Evolutionary conservation across 1,139 yeast species (phyloP), one percentile per base, ranked within the genome.

Genomic region (Candida frijolesensis): DNA sequence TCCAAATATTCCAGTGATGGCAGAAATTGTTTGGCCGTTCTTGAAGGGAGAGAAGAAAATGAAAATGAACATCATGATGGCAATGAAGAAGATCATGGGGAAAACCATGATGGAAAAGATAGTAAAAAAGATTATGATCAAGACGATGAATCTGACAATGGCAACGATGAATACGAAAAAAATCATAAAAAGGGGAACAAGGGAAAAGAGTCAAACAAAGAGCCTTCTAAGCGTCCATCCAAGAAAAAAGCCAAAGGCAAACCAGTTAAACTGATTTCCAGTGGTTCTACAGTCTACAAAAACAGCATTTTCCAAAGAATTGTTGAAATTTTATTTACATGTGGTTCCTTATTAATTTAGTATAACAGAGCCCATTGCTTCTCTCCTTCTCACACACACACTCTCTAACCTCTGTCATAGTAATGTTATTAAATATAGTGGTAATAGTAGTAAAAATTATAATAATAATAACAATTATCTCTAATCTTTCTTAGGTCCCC

Each of bases 401-500:
- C 39, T 35, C 19, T 15, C 6, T 34, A n/a, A 2, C 7, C 38
- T 34, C 35, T 32, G 35, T 12, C 8, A 14, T 32, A 12, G 35
- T 32, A 3, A 32, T 12, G n/a, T 8, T 25, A 25, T 25, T 9
- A 25, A 25, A 25, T 25, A 25, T 25, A 25, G 8, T 25, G 29
- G 10, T 25, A 25, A 11, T 30, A 30, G 12, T 7, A 30, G 34
- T 30, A n/a, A 19, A 19, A 19, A 19, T 19, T 19, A 19, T 19
- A 19, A 19, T 30, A 12, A 11, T 12, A 33, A 32, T 16, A 22
- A 30, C 25, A 14, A 40, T 25, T 9, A 16, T 35, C 25, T 29
- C 43, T 53, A 74, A 48, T 82, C 82, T 58, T 80, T 81, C 66
- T 82, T 85, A 19, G 90, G 87, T 1, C 96, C 96, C 96, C 96